A percentile compares a stretch with the other conserved stretches of the same genome.
phyloP scores from a whole-genome alignment of 2,329 filamentous ascomycete species.

The Talaromyces sp. region DNA sequence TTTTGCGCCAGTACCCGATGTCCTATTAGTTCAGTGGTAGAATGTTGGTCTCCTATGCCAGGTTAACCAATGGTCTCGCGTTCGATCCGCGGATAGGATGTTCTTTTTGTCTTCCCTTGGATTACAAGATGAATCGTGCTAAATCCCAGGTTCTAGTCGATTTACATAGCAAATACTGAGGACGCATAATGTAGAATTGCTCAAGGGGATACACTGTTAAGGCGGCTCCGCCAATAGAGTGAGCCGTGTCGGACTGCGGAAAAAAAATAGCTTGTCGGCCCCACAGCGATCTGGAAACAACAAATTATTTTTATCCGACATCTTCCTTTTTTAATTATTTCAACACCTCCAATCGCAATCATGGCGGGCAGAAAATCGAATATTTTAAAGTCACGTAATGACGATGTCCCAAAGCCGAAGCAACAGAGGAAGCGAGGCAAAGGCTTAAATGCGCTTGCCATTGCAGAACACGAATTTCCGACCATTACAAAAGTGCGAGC shows the following conservation, averaged over 20 bases:
- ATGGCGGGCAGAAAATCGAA: slow-evolving; percentile 45
- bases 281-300: slow-evolving; percentile 8
- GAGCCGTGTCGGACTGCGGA: background rate
- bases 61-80: too few species aligned
- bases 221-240: background rate
- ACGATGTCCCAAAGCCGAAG: slow-evolving; percentile 31
- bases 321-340: background rate
- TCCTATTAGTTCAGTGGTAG: background rate
- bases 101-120: too few species aligned
- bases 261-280: slow-evolving; percentile 9
- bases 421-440: slow-evolving; percentile 49
- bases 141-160: too few species aligned
- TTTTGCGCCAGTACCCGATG: background rate
- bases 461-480: slow-evolving; percentile 58
- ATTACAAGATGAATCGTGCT: too few species aligned
- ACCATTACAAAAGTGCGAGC: slow-evolving; percentile 53
- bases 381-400: slow-evolving; percentile 38
- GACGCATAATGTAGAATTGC: background rate
- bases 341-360: background rate
- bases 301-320: slow-evolving; percentile 9
- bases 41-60: too few species aligned
- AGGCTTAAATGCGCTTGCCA: slow-evolving; percentile 61
- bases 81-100: too few species aligned
- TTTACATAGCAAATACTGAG: too few species aligned
- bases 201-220: background rate